phyloP scores from a whole-genome alignment of 805 yeast species.

The Cephaloascus albidus region DNA sequence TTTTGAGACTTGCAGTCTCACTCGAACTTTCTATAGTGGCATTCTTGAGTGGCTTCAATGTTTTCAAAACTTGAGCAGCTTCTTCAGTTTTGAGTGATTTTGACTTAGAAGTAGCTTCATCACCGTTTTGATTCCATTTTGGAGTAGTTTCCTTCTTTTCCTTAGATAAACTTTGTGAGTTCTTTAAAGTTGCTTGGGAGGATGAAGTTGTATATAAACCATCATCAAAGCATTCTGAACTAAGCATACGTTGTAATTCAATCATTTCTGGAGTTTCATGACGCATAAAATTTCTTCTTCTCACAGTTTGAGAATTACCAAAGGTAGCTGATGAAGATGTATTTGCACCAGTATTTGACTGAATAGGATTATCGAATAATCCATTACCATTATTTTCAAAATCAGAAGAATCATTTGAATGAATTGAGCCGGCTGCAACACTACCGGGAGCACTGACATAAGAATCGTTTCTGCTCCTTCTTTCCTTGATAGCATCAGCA shows the following conservation, averaged over 20 bases:
- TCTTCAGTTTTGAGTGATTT: neutral
- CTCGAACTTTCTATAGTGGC: neutral
- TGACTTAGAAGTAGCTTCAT: neutral
- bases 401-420: neutral
- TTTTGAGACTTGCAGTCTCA: neutral
- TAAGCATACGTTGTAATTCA: neutral
- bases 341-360: no score
- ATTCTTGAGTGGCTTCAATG: neutral
- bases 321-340: no score
- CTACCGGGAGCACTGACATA: no score
- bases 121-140: neutral
- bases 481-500: neutral
- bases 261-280: neutral
- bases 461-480: neutral
- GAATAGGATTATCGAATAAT: neutral
- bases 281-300: neutral
- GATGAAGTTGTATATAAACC: neutral
- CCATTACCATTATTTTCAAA: neutral
- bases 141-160: neutral
- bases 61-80: neutral
- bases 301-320: neutral
- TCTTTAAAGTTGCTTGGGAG: neutral
- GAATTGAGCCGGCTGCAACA: no score
- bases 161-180: neutral
- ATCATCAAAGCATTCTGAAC: neutral